Conservation (phyloP, 306 rosid species). For the Trifolium repens region DNA sequence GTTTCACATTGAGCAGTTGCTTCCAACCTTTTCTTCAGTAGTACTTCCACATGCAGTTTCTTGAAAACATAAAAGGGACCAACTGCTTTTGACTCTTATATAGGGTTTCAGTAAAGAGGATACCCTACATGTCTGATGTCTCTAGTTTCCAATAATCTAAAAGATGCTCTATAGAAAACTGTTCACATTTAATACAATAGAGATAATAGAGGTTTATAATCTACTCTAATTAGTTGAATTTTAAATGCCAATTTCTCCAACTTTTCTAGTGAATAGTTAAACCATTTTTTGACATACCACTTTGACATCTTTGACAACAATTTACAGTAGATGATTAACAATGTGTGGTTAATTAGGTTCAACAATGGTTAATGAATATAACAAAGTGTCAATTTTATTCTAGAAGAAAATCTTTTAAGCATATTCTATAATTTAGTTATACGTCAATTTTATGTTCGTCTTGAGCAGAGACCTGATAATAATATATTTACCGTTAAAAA, state of each 20-base stretch:
- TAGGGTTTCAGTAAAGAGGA: conserved; percentile 39
- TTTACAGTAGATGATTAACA: no score
- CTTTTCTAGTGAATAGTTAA: neutral
- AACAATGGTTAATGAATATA: no score
- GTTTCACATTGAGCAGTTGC: conserved; percentile 46
- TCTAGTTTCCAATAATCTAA: conserved; percentile 20
- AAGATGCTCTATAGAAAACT: conserved; percentile 13
- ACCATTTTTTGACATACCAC: neutral
- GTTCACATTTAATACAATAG: conserved; percentile 36
- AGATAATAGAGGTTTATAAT: neutral
- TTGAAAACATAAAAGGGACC: conserved; percentile 55
- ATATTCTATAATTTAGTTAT: no score
- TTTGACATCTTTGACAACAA: no score
- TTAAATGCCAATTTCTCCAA: conserved; percentile 6
- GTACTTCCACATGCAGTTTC: conserved; percentile 46
- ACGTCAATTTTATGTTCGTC: no score
- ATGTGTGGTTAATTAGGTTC: no score
- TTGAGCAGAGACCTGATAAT: no score
- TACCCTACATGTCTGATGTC: conserved; percentile 54
- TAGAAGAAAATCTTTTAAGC: no score
- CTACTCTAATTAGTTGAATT: conserved; percentile 20
- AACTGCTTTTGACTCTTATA: conserved; percentile 46
- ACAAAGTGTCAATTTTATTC: no score
- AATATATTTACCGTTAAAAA: no score
- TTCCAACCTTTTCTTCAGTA: conserved; percentile 40